These are phyloP conservation scores for Eustoma russellianum DNA, from an alignment of 257 asterid genomes.

Conservation along the genomic window DNA sequence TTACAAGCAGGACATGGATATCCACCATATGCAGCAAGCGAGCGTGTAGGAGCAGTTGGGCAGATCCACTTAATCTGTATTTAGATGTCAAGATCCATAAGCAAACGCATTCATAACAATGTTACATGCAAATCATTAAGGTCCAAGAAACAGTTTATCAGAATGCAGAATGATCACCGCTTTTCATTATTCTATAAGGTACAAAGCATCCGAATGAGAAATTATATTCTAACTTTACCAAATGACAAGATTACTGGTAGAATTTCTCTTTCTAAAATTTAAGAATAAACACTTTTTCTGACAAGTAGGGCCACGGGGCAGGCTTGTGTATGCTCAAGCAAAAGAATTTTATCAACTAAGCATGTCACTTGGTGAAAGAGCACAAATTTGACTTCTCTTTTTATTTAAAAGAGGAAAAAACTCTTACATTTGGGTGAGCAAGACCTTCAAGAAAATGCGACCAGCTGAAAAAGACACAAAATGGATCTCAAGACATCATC, in stretches of 20 bases:
- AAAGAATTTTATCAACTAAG: too few relatives aligned
- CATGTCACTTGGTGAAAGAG: too few relatives aligned
- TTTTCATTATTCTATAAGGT: neutral
- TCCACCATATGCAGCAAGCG: slow-evolving; percentile 69
- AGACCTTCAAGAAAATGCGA: slow-evolving; percentile 64
- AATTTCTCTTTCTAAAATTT: too few relatives aligned
- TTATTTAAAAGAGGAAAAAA: neutral
- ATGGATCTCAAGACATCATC: neutral
- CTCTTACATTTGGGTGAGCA: slow-evolving; percentile 59
- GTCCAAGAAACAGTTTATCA: neutral
- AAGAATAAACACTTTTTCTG: too few relatives aligned
- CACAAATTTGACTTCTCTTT: too few relatives aligned
- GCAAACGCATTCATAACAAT: neutral
- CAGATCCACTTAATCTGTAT: slow-evolving; percentile 86
- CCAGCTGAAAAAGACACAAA: slow-evolving; percentile 41
- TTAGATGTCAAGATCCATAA: too few relatives aligned
- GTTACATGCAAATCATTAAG: neutral
- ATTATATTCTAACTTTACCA: too few relatives aligned
- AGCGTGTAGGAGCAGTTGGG: slow-evolving; percentile 86
- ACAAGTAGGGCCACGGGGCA: too few relatives aligned
- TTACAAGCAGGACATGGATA: slow-evolving; percentile 82
- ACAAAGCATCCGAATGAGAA: too few relatives aligned
- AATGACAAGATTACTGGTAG: too few relatives aligned
- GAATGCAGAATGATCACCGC: neutral
- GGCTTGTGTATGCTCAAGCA: too few relatives aligned